Evolutionary conservation across 768 basidiomycete species (phyloP).

Genomic region (Gloeophyllum trabeum): DNA sequence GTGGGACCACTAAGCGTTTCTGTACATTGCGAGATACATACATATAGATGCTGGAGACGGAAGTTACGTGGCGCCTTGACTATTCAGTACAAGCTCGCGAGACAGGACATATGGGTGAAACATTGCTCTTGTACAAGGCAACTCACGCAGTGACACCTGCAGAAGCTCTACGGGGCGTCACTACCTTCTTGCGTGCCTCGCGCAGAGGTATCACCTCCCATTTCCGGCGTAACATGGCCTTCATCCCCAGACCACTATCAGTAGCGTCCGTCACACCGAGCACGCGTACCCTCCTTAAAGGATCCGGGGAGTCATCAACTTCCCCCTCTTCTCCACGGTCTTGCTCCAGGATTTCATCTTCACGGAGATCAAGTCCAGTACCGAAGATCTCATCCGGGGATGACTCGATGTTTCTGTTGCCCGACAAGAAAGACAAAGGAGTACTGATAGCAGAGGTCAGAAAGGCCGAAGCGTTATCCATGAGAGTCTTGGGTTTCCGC

Average conservation of each 20-base stretch:
- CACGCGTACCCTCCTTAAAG: slow-evolving; percentile 42
- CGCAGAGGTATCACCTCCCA: slow-evolving; percentile 39
- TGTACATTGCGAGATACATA: no score
- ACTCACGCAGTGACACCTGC: no score
- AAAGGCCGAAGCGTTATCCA: slow-evolving; percentile 63
- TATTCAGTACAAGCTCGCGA: no score
- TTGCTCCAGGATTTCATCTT: slow-evolving; percentile 71
- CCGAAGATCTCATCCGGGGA: slow-evolving; percentile 60
- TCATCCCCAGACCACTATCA: slow-evolving; percentile 17
- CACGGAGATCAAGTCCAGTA: slow-evolving; percentile 58
- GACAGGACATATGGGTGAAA: no score
- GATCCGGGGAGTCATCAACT: slow-evolving; percentile 60
- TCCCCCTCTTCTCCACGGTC: slow-evolving; percentile 73
- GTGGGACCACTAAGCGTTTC: no score
- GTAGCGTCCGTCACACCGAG: slow-evolving; percentile 35
- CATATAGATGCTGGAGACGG: no score
- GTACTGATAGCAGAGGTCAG: slow-evolving; percentile 47
- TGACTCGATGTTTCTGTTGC: slow-evolving; percentile 21
- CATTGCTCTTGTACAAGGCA: no score
- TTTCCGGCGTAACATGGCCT: slow-evolving; percentile 28
- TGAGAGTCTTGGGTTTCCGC: slow-evolving; percentile 54
- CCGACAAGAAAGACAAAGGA: slow-evolving; percentile 21
- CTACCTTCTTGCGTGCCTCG: no score
- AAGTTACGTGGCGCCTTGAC: no score
- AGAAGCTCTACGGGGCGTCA: no score